Evolutionary conservation across 768 basidiomycete genomes (phyloP).

Genomic region (Leccinum variicolor): DNA sequence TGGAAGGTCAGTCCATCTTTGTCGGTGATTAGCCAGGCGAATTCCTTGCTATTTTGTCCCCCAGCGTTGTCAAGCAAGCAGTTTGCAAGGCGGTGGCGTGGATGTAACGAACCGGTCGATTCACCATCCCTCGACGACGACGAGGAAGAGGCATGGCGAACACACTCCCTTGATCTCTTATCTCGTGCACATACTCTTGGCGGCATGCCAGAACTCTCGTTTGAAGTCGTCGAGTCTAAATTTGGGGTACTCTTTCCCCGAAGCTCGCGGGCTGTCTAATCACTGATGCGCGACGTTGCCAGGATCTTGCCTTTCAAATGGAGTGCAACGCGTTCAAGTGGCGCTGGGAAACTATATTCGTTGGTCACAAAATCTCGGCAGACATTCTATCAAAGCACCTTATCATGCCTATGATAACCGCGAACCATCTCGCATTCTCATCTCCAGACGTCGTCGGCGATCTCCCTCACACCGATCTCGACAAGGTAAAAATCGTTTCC

Average conservation of each 20-base stretch:
- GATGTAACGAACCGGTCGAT: conserved; percentile 44
- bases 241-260: conserved; percentile 47
- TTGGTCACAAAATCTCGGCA: conserved; percentile 63
- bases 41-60: conserved; percentile 12
- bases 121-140: conserved; percentile 29
- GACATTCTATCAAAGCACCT: conserved; percentile 77
- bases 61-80: conserved; percentile 54
- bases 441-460: conserved; percentile 56
- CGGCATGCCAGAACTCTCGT: conserved; percentile 51
- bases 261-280: neutral
- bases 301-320: conserved; percentile 69
- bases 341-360: conserved; percentile 72
- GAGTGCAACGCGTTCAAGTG: conserved; percentile 64
- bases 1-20: conserved; percentile 51
- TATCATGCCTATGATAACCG: conserved; percentile 71
- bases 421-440: conserved; percentile 64
- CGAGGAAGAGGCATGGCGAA: conserved; percentile 64
- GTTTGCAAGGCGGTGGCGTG: conserved; percentile 68
- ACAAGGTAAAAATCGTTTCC: conserved; percentile 47
- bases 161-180: conserved; percentile 50
- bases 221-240: conserved; percentile 55
- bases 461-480: conserved; percentile 55
- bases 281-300: conserved; percentile 13
- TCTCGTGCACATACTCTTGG: conserved; percentile 61
- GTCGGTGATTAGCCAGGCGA: conserved; percentile 21